Conservation (phyloP, 306 rosid genomes). For the Medicago lupulina region DNA sequence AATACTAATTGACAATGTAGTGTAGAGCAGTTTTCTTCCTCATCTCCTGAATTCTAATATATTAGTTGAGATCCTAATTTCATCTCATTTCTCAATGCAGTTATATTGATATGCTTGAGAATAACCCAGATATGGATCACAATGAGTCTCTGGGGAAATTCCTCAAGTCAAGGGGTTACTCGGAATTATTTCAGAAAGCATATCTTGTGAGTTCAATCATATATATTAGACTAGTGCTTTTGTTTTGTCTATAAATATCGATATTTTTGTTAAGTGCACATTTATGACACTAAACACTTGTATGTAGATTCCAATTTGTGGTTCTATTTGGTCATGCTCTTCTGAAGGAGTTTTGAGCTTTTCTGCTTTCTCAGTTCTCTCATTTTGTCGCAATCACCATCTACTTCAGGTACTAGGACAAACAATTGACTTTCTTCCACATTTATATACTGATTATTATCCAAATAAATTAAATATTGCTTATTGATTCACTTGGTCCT, state of each 20-base stretch:
- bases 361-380: slow-evolving; percentile 84
- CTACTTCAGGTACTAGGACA: slow-evolving; percentile 74
- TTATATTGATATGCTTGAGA: slow-evolving; percentile 77
- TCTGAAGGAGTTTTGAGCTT: slow-evolving; percentile 79
- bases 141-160: slow-evolving; percentile 77
- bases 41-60: slow-evolving; percentile 16
- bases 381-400: slow-evolving; percentile 85
- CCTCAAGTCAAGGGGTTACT: slow-evolving; percentile 70
- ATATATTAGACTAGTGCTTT: slow-evolving; percentile 6
- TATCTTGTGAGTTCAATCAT: slow-evolving; percentile 67
- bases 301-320: slow-evolving; percentile 81
- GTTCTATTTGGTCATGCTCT: slow-evolving; percentile 90
- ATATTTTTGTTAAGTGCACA: slow-evolving; percentile 9
- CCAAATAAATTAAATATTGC: not conserved
- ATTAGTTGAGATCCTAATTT: slow-evolving; percentile 16
- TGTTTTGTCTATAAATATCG: not conserved
- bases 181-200: slow-evolving; percentile 79
- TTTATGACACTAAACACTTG: slow-evolving; percentile 16
- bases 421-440: not conserved
- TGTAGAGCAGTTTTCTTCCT: not conserved
- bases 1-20: no score
- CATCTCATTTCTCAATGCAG: slow-evolving; percentile 45
- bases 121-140: slow-evolving; percentile 72
- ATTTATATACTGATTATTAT: slow-evolving; percentile 1
- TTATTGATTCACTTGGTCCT: slow-evolving; percentile 34